phyloP scores from a whole-genome alignment of 495 filamentous ascomycete genomes.

The Neurospora africana region DNA sequence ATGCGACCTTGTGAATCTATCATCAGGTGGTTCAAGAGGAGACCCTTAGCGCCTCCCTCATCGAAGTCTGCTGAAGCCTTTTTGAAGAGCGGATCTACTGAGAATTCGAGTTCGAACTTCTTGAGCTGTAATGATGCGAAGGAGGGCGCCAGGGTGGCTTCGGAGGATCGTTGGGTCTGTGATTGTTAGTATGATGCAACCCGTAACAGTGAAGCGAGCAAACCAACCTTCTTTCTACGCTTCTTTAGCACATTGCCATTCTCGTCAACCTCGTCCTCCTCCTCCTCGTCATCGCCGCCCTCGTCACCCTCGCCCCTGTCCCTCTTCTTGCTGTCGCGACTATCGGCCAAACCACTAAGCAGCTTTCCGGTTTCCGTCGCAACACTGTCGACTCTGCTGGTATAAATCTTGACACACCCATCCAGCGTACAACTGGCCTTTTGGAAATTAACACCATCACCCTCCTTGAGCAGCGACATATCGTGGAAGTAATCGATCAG shows the following conservation, averaged over 20 bases:
- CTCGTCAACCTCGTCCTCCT: conserved; percentile 71
- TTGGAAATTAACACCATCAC: conserved; percentile 96
- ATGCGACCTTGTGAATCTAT: conserved; percentile 89
- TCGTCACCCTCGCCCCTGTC: conserved; percentile 44
- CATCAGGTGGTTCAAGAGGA: conserved; percentile 87
- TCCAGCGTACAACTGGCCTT: conserved; percentile 97
- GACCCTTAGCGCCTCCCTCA: conserved; percentile 92
- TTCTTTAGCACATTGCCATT: conserved; percentile 66
- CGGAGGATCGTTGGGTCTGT: conserved; percentile 62
- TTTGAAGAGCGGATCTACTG: conserved; percentile 95
- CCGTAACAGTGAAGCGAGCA: background rate
- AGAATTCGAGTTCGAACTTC: conserved; percentile 94
- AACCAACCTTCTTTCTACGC: conserved; percentile 52
- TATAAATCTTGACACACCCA: conserved; percentile 99
- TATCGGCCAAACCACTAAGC: conserved; percentile 88
- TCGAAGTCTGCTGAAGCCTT: conserved; percentile 98
- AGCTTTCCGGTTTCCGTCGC: conserved; percentile 95
- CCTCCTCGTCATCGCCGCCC: conserved; percentile 50
- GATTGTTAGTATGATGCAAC: background rate
- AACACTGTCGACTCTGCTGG: conserved; percentile 94
- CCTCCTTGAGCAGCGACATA: conserved; percentile 94
- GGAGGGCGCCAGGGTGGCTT: conserved; percentile 79
- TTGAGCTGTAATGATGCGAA: conserved; percentile 87
- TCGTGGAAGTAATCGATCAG: conserved; percentile 99
- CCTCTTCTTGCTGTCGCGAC: conserved; percentile 64